phyloP scores from a whole-genome alignment of 129 eudicot genomes.

The Pseudognaphalium luteoalbum region DNA sequence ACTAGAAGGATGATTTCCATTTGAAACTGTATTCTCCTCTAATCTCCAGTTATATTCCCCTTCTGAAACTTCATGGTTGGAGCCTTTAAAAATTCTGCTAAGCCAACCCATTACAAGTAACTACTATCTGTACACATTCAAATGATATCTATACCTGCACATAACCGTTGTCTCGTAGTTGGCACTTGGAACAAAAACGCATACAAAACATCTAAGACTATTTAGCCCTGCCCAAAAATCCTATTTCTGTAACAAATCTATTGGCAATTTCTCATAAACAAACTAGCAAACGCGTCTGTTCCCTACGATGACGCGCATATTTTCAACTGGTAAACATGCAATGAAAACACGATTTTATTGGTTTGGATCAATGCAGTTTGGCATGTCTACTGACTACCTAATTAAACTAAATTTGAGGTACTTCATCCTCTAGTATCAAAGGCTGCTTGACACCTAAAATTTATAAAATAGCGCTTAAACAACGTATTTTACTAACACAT shows the following conservation, averaged over 20 bases:
- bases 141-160: slow-evolving; percentile 36
- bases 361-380: slow-evolving; percentile 1
- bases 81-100: slow-evolving; percentile 88
- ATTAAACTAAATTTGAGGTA: background rate
- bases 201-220: slow-evolving; percentile 6
- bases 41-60: slow-evolving; percentile 61
- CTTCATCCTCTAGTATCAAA: background rate
- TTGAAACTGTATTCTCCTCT: slow-evolving; percentile 41
- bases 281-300: slow-evolving; percentile 11
- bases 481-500: too few relatives aligned
- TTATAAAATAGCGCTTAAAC: background rate
- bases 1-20: slow-evolving; percentile 63
- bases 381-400: slow-evolving; percentile 4
- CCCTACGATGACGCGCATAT: slow-evolving; percentile 7
- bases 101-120: slow-evolving; percentile 79
- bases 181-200: slow-evolving; percentile 3
- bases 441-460: background rate
- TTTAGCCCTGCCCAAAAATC: background rate
- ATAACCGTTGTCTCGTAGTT: slow-evolving; percentile 20
- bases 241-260: background rate
- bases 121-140: slow-evolving; percentile 39
- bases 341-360: background rate
- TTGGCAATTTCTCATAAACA: background rate
- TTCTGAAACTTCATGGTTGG: slow-evolving; percentile 67
- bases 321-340: background rate